These are phyloP conservation scores for Claviceps pazoutovae DNA, from an alignment of 2,329 filamentous ascomycete species.

Conservation along the genomic window DNA sequence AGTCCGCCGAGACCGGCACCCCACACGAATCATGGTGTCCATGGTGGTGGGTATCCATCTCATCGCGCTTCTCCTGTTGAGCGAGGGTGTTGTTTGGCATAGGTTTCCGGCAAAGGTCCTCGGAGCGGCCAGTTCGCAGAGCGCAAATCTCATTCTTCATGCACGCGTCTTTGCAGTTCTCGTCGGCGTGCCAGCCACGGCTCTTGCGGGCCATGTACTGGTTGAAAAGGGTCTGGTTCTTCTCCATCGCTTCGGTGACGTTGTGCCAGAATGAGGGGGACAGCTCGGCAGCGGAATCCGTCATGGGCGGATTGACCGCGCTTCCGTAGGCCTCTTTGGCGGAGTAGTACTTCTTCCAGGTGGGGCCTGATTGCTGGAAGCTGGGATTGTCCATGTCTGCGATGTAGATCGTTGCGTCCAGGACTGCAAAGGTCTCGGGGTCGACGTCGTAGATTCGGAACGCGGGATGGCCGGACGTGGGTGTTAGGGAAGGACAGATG, in stretches of 20 bases:
- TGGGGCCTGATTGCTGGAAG: conserved; percentile 28
- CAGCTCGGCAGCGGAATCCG: conserved; percentile 25
- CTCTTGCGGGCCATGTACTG: conserved; percentile 31
- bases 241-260: conserved; percentile 33
- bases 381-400: conserved; percentile 31
- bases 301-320: conserved; percentile 25
- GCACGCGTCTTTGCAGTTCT: conserved; percentile 26
- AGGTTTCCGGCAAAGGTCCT: conserved; percentile 34
- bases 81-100: conserved; percentile 17
- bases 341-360: conserved; percentile 41
- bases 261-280: conserved; percentile 45
- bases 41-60: not conserved
- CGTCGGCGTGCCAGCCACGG: conserved; percentile 26
- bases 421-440: conserved; percentile 37
- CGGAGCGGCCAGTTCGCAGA: conserved; percentile 32
- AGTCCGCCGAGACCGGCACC: conserved; percentile 12
- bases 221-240: conserved; percentile 27
- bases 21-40: conserved; percentile 15
- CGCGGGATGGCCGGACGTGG: conserved; percentile 37
- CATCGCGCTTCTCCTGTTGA: conserved; percentile 12
- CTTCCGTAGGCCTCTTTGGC: conserved; percentile 38
- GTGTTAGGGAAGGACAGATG: conserved; percentile 37
- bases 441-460: conserved; percentile 45
- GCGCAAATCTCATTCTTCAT: conserved; percentile 32
- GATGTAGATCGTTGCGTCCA: conserved; percentile 40